Percentiles rank a stretch among this genome's conserved stretches.
Evolutionary conservation across 1,284 basidiomycete species (phyloP).

Genomic region (Xerocomus nothofagi): DNA sequence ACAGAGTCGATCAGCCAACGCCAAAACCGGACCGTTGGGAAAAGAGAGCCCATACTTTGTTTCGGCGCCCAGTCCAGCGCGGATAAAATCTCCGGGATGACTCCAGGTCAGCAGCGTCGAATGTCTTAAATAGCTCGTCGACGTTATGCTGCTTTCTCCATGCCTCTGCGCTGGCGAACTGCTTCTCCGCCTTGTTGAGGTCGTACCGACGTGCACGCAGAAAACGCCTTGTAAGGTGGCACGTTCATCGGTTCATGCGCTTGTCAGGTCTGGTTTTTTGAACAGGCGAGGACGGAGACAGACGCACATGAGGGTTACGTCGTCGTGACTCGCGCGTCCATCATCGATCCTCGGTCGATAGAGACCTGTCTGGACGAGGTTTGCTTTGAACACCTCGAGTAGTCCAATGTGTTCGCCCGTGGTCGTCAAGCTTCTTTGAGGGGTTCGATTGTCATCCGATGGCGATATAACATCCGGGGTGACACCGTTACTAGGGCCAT

Average conservation of each 20-base stretch:
- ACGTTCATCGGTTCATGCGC: neutral
- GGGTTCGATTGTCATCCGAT: neutral
- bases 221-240: slow-evolving; percentile 64
- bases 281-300: neutral
- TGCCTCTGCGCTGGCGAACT: slow-evolving; percentile 61
- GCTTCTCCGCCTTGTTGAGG: slow-evolving; percentile 60
- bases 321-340: slow-evolving; percentile 55
- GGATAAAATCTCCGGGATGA: slow-evolving; percentile 65
- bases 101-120: slow-evolving; percentile 61
- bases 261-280: neutral
- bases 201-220: slow-evolving; percentile 71
- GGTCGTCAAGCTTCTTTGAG: slow-evolving; percentile 4
- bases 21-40: neutral
- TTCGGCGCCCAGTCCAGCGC: slow-evolving; percentile 74
- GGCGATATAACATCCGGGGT: neutral
- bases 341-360: slow-evolving; percentile 44
- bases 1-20: neutral
- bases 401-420: slow-evolving; percentile 5
- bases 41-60: slow-evolving; percentile 51
- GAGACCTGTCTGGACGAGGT: slow-evolving; percentile 47
- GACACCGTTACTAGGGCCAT: neutral
- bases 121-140: slow-evolving; percentile 57
- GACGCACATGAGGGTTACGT: slow-evolving; percentile 65
- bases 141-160: slow-evolving; percentile 68
- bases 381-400: slow-evolving; percentile 52